Percentiles rank a stretch among this genome's conserved stretches.
phyloP scores from a whole-genome alignment of 2,329 filamentous ascomycete species.

The Botrytis hyacinthi region DNA sequence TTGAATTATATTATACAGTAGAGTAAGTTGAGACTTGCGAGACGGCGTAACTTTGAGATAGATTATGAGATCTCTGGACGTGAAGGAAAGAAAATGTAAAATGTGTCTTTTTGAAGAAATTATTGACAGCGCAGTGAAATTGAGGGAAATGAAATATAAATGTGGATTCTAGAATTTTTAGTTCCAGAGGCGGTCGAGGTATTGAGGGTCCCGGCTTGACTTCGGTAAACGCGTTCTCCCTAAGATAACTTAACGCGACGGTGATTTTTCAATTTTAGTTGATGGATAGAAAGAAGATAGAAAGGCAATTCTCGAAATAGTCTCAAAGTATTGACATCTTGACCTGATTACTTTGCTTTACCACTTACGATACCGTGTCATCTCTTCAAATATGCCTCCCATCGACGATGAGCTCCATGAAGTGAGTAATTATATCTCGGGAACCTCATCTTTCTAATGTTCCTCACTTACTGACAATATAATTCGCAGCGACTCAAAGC shows the following conservation, averaged over 20 bases:
- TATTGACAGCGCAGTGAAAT: neutral
- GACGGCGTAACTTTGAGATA: neutral
- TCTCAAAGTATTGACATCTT: neutral
- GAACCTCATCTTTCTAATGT: neutral
- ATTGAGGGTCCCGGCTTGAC: neutral
- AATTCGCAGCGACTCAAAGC: conserved; percentile 70
- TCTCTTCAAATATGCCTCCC: conserved; percentile 24
- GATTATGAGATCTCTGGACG: neutral
- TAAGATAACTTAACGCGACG: neutral
- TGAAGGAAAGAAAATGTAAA: neutral
- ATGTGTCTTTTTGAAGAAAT: neutral
- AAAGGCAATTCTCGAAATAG: neutral
- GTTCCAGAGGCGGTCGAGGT: neutral
- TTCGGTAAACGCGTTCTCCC: conserved; percentile 14
- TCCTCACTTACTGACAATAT: neutral
- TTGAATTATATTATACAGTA: neutral
- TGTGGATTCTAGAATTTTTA: neutral
- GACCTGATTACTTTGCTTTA: neutral
- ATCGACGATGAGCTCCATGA: conserved; percentile 33
- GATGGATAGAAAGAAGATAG: neutral
- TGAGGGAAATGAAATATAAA: conserved; percentile 1
- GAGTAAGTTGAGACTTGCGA: neutral
- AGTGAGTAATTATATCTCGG: conserved; percentile 18
- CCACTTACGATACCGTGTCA: conserved; percentile 8
- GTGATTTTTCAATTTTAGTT: neutral